phyloP scores from a whole-genome alignment of 1,284 basidiomycete genomes.

The Boletellus dicymbophilus region DNA sequence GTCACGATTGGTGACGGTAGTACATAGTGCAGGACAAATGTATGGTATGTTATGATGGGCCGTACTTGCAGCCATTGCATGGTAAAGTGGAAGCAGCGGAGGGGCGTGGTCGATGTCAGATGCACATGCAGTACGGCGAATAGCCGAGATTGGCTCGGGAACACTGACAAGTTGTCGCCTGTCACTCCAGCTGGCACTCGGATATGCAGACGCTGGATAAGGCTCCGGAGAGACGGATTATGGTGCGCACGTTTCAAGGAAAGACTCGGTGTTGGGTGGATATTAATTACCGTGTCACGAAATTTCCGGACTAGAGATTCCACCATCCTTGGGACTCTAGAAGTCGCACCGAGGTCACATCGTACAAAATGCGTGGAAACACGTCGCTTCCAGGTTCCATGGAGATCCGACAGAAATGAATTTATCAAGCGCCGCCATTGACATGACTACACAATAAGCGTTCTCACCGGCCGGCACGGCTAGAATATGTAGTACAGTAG shows the following conservation, averaged over 20 bases:
- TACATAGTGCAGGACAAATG: too few relatives aligned
- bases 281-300: slow-evolving; percentile 2
- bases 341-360: background rate
- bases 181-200: background rate
- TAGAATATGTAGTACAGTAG: too few relatives aligned
- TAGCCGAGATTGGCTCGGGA: background rate
- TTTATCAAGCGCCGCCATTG: too few relatives aligned
- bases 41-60: slow-evolving; percentile 4
- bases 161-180: background rate
- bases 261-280: slow-evolving; percentile 15
- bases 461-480: background rate
- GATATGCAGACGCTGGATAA: background rate
- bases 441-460: background rate
- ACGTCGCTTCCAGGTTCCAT: background rate
- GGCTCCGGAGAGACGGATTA: slow-evolving; percentile 3
- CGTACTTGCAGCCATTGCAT: background rate
- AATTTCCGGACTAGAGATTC: background rate
- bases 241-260: slow-evolving; percentile 18
- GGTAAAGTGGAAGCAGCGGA: background rate
- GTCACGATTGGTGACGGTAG: too few relatives aligned
- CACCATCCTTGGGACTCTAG: background rate
- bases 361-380: background rate
- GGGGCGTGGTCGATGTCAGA: too few relatives aligned
- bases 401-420: too few relatives aligned
- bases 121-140: background rate